Evolutionary conservation across 2,329 filamentous ascomycete genomes (phyloP).

Genomic region (Penicillium decumbens): DNA sequence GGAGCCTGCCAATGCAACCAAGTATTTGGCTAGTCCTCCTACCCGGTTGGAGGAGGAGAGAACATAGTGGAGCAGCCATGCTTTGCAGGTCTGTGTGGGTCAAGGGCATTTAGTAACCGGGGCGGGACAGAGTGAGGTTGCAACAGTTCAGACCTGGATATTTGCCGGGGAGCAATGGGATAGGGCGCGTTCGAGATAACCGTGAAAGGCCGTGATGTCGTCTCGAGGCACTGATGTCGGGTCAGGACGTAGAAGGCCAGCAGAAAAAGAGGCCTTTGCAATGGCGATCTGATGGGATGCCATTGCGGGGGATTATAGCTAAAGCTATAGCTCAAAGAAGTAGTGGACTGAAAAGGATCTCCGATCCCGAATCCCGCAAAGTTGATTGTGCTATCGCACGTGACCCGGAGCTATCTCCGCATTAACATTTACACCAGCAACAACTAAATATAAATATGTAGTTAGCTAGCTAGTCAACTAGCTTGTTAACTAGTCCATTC

Average conservation of each 20-base stretch:
- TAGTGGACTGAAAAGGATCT: not conserved
- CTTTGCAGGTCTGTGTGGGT: conserved; percentile 68
- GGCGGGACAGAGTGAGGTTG: conserved; percentile 21
- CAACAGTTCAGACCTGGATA: conserved; percentile 73
- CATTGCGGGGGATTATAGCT: conserved; percentile 42
- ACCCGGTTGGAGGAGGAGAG: conserved; percentile 63
- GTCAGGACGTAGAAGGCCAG: conserved; percentile 68
- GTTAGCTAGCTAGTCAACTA: not conserved
- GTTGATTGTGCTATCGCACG: not conserved
- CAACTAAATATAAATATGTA: too few relatives aligned
- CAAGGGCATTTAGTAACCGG: conserved; percentile 18
- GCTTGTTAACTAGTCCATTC: too few relatives aligned
- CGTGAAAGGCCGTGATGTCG: conserved; percentile 66
- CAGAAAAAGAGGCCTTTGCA: conserved; percentile 72
- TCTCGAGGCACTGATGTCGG: conserved; percentile 64
- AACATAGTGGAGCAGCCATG: conserved; percentile 73
- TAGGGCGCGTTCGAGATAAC: conserved; percentile 60
- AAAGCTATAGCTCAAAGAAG: not conserved
- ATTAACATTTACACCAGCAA: not conserved
- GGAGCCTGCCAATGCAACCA: conserved; percentile 64
- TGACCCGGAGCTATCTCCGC: not conserved
- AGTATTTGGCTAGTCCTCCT: conserved; percentile 67
- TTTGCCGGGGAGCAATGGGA: conserved; percentile 71
- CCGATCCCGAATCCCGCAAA: not conserved
- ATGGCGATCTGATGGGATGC: conserved; percentile 68